Conservation (phyloP, 164 flowering plant species). For the Brasenia schreberi region DNA sequence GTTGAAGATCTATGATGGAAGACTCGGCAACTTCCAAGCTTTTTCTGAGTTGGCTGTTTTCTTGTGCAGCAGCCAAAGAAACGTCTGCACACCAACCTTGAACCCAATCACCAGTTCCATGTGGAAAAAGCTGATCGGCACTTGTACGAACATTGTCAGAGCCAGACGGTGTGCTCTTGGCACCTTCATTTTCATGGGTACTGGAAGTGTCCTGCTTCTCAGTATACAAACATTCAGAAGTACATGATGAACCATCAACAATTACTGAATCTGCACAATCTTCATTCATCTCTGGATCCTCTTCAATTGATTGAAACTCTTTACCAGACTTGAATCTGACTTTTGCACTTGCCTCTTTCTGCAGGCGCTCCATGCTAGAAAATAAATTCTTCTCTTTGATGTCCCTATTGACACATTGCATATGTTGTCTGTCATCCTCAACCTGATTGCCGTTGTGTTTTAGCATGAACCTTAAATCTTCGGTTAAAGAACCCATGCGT, state of each 20-base stretch:
- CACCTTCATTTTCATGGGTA: slow-evolving; percentile 57
- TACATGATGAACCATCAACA: slow-evolving; percentile 69
- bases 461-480: slow-evolving; percentile 11
- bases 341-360: slow-evolving; percentile 58
- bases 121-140: slow-evolving; percentile 26
- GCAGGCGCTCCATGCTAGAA: slow-evolving; percentile 68
- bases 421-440: slow-evolving; percentile 14
- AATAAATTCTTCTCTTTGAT: slow-evolving; percentile 30
- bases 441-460: slow-evolving; percentile 11
- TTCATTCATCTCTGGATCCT: slow-evolving; percentile 29
- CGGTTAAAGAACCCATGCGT: slow-evolving; percentile 13
- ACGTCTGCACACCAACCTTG: slow-evolving; percentile 61
- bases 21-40: slow-evolving; percentile 68
- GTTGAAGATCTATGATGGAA: slow-evolving; percentile 54
- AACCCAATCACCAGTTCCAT: slow-evolving; percentile 48
- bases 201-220: slow-evolving; percentile 54
- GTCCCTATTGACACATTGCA: slow-evolving; percentile 24
- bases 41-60: slow-evolving; percentile 49
- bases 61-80: slow-evolving; percentile 46
- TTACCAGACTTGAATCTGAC: slow-evolving; percentile 43
- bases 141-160: slow-evolving; percentile 43
- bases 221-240: slow-evolving; percentile 70
- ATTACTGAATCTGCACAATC: slow-evolving; percentile 50
- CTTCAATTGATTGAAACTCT: slow-evolving; percentile 47
- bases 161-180: slow-evolving; percentile 51